Evolutionary conservation across 257 asterid genomes (phyloP), one percentile per base, ranked within the genome.

Genomic region (Rhazya stricta): DNA sequence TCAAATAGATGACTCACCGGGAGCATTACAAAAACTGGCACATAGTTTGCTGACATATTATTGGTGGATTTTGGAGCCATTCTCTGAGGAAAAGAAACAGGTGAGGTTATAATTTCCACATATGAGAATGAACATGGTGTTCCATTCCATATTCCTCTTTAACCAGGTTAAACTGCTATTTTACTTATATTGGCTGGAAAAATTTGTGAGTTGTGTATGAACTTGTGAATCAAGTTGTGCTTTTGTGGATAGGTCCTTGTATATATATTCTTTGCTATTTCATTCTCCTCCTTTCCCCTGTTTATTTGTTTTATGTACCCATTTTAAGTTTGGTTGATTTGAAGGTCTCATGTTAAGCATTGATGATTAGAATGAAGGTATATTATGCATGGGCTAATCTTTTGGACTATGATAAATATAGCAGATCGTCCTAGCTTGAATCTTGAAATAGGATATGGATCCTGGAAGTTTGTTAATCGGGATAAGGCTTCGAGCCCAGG

Each of bases 21-120:
- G 76, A 89, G 96, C 97, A 92, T 92, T 53, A 92, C 91, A 75
- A 79, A 92, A 25, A 90, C 79, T 9, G 96, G 96, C 45, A 88
- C 92, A 65, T 90, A 92, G 81, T 90, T 85, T 43, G 82, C 86
- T 54, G 83, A 61, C 67, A 73, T 61, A 36, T 56, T 41, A 48
- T 74, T 53, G 70, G 62, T 63, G 41, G 53, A 30, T 25, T 71
- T 71, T n/a, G 41, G 5, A 50, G 75, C 42, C 32, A 34, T 71
- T 71, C 5, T 48, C 75, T 71, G 75, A 9, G 43, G 46, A 29
- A 71, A 51, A 45, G 45, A 50, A 50, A 46, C 7, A 5, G 4
- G 5, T 69, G 61, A 23, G 25, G 45, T 18, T 29, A 25, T 25
- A 56, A 53, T 56, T 27, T 19, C 60, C 30, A 34, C 32, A 36